Evolutionary conservation across 176 grass and related monocot genomes (phyloP), one percentile per base, ranked within the genome.

Genomic region (Cenchrus purpureus): DNA sequence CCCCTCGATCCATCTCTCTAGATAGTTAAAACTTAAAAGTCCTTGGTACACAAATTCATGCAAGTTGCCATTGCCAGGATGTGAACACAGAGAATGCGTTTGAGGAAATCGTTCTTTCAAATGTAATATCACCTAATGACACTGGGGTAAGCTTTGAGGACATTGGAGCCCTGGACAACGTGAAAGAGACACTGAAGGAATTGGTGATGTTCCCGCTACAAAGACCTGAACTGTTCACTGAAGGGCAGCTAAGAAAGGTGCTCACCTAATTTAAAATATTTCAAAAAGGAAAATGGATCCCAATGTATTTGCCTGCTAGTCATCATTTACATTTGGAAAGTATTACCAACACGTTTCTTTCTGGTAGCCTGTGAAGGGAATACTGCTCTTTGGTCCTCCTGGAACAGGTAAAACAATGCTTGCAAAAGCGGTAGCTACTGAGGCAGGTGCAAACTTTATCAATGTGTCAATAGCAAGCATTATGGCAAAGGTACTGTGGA

Each of bases 341-440:
- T 34, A 49, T 22, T 48, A 48, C 53, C 6, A 43, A 55, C 44
- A 64, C 58, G 19, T 79, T 86, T 88, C 58, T 83, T 78, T 84
- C 62, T 89, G 73, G 59, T 80, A 94, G 92, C 86, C 92, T 74
- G 87, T 85, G 73, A 94, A 94, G 73, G 95, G 95, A 86, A 94
- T 97, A 91, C 78, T 97, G 73, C 92, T 94, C 65, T 97, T 97
- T 94, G 95, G 95, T 25, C 92, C 95, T 84, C 92, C 95, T 71
- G 95, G 95, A 56, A 94, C 88, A 22, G 95, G 95, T 37, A 97
- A 97, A 89, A 97, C 95, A 57, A 91, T 97, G 90, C 90, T 97
- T 57, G 95, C 94, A 40, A 97, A 97, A 88, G 92, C 92, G 37
- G 92, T 97, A 87, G 94, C 92, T 54, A 92, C 90, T 13, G 90